phyloP scores from a whole-genome alignment of 306 rosid species.

The Delonix regia region DNA sequence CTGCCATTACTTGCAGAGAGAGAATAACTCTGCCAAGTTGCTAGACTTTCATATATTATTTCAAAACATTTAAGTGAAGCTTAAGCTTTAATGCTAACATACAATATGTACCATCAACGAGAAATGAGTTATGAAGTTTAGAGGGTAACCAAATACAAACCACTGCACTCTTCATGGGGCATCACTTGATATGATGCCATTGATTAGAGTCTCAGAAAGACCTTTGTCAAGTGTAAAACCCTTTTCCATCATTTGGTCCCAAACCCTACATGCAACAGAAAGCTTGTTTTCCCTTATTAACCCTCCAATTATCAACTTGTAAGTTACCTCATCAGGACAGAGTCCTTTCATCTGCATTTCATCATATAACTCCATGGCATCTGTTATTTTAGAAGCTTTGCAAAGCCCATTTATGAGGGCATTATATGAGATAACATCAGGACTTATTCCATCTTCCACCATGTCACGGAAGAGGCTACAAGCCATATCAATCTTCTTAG shows the following conservation, averaged over 20 bases:
- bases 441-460: slow-evolving; percentile 71
- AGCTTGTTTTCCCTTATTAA: slow-evolving; percentile 65
- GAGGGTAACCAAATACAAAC: slow-evolving; percentile 35
- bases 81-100: not conserved
- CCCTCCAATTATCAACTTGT: slow-evolving; percentile 82
- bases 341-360: slow-evolving; percentile 77
- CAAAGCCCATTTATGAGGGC: slow-evolving; percentile 87
- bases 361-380: slow-evolving; percentile 70
- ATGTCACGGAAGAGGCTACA: slow-evolving; percentile 62
- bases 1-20: slow-evolving; percentile 36
- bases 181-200: slow-evolving; percentile 51
- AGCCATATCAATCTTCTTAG: slow-evolving; percentile 64
- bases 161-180: slow-evolving; percentile 40
- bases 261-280: slow-evolving; percentile 70
- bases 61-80: not conserved
- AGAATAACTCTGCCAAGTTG: slow-evolving; percentile 30
- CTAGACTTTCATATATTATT: slow-evolving; percentile 11
- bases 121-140: slow-evolving; percentile 9
- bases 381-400: slow-evolving; percentile 63
- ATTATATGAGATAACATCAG: slow-evolving; percentile 84
- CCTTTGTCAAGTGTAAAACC: slow-evolving; percentile 76
- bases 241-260: slow-evolving; percentile 99
- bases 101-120: not conserved
- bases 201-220: slow-evolving; percentile 66
- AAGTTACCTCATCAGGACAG: slow-evolving; percentile 80